phyloP scores from a whole-genome alignment of 768 basidiomycete genomes.

The Russula virescens region DNA sequence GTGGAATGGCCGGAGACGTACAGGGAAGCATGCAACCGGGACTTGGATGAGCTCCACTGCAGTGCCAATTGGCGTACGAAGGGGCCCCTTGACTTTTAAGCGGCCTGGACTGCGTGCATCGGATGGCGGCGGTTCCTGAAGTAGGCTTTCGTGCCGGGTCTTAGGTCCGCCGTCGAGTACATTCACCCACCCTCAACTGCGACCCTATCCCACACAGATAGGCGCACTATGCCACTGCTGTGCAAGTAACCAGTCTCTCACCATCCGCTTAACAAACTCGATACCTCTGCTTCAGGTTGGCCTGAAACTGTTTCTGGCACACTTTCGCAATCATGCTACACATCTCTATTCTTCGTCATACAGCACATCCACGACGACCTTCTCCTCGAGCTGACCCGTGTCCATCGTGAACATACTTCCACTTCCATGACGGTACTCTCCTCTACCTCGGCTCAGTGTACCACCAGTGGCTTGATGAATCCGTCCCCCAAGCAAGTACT shows the following conservation, averaged over 20 bases:
- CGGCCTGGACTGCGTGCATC: conserved; percentile 13
- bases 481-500: background rate
- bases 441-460: background rate
- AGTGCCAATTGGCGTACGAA: conserved; percentile 5
- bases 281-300: background rate
- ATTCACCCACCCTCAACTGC: conserved; percentile 20
- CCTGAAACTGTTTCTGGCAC: conserved; percentile 16
- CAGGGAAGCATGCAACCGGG: conserved; percentile 16
- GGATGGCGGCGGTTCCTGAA: conserved; percentile 1
- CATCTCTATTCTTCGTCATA: background rate
- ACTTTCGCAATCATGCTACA: conserved; percentile 6
- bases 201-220: conserved; percentile 17
- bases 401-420: conserved; percentile 5
- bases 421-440: background rate
- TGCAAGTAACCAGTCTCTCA: conserved; percentile 12
- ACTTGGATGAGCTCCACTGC: conserved; percentile 10
- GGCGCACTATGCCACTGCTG: conserved; percentile 13
- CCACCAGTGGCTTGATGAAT: conserved; percentile 1
- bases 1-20: conserved; percentile 10
- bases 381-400: conserved; percentile 15
- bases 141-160: background rate
- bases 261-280: conserved; percentile 1
- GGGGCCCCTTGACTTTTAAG: conserved; percentile 8
- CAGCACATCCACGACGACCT: conserved; percentile 11
- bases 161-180: conserved; percentile 1